Evolutionary conservation across 306 rosid species (phyloP), one percentile per base, ranked within the genome.

Genomic region (Cicer arietinum): DNA sequence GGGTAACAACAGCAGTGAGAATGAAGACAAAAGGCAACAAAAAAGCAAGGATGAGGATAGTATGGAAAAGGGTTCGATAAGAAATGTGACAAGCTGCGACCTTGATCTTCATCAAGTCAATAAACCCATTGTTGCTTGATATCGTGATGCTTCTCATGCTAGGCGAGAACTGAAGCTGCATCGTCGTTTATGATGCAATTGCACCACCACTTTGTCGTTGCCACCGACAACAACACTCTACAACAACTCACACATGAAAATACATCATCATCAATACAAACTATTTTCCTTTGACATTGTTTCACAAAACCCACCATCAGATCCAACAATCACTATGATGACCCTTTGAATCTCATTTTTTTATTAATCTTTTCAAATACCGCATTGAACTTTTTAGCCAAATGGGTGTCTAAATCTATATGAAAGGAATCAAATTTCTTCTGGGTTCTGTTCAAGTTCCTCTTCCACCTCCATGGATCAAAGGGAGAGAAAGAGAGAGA

Each of bases 121-220:
- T 86, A 89, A 89, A 89, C 76, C 99, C 99, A 95, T 95, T 92
- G 91, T 84, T 92, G 89, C 96, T 90, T 83, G 99, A 95, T 89
- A 95, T 95, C 86, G 99, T 95, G 96, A 95, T 92, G 83, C 99
- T 95, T 95, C 98, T 92, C 99, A 95, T 95, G 82, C 99, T 95
- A 90, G 96, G 92, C 87, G 98, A 95, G 89, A 95, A 89, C 85
- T 89, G 98, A 92, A 95, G 98, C 98, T 95, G 99, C 99, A 95
- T 95, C 98, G 90, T 95, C 91, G 90, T 90, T 77, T 85, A 84
- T 77, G 97, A 96, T 90, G 94, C 91, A 79, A 75, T 47, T 67
- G 72, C 76, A 67, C 74, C 81, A 63, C 86, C 88, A 69, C 30
- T 25, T 25, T 60, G 80, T 71, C 80, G 78, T 58, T 81, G 70